Evolutionary conservation across 768 basidiomycete genomes (phyloP).

Genomic region (Tephrocybe sp.): DNA sequence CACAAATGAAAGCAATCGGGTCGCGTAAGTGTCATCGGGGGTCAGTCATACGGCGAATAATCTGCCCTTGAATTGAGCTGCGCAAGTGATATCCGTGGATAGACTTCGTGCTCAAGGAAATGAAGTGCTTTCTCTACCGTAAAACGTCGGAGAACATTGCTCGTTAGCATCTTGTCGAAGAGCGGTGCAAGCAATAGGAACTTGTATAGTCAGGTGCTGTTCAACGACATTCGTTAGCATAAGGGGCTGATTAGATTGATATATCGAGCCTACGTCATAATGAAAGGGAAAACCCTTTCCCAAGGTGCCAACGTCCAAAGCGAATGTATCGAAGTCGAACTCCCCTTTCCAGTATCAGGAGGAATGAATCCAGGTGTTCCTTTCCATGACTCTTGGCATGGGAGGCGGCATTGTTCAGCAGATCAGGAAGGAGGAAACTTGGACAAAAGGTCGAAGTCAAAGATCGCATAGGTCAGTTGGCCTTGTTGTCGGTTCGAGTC

Average conservation of each 20-base stretch:
- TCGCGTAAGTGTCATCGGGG: too few species aligned
- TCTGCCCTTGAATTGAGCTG: background rate
- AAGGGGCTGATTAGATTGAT: background rate
- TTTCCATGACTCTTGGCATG: background rate
- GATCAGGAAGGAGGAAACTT: conserved; percentile 11
- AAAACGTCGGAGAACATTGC: conserved; percentile 20
- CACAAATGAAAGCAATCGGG: background rate
- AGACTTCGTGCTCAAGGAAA: background rate
- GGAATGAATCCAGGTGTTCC: background rate
- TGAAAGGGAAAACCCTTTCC: conserved; percentile 3
- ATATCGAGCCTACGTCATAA: conserved; percentile 10
- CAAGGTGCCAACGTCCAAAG: conserved; percentile 19
- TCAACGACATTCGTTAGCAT: background rate
- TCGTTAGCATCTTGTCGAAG: conserved; percentile 24
- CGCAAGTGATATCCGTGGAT: background rate
- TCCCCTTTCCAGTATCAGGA: conserved; percentile 21
- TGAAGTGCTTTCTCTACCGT: conserved; percentile 19
- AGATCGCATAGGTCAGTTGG: conserved; percentile 17
- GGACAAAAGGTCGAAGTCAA: conserved; percentile 21
- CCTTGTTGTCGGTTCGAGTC: conserved; percentile 13
- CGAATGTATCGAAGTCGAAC: background rate
- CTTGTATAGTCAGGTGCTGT: conserved; percentile 13
- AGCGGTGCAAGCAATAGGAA: conserved; percentile 26
- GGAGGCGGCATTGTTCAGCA: conserved; percentile 10
- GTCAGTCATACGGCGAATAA: background rate